Evolutionary conservation across 257 asterid species (phyloP), one percentile per base, ranked within the genome.

Genomic region (Hygrophila difformis): DNA sequence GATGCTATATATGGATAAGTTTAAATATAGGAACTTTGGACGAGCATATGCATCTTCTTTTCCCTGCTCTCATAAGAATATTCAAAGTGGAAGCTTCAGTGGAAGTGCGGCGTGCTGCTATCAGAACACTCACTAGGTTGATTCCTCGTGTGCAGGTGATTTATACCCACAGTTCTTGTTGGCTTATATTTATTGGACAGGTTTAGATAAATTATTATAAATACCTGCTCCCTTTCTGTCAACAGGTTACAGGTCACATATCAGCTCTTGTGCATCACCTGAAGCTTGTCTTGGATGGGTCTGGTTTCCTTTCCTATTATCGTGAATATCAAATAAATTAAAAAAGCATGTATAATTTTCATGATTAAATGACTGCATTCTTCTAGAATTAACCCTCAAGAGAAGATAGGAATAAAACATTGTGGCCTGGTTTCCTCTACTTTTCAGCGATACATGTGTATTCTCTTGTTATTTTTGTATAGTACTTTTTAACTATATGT

Each of bases 101-200:
- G 54, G 94, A 85, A 60, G 92, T 91, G 63, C 78, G 92, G 47
- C 80, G 93, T 49, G 92, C 92, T 62, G 94, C 96, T 39, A 86
- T 79, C 16, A 68, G 73, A n/a, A n/a, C n/a, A n/a, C n/a, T n/a
- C n/a, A n/a, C n/a, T n/a, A n/a, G n/a, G 60, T 56, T 91, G 74
- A 91, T 91, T 64, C 98, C 95, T 64, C 78, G 96, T 6, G 96
- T 91, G 50, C 94, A 91, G 94, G 98, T 89, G n/a, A n/a, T n/a
- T n/a, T n/a, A n/a, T n/a, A n/a, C n/a, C n/a, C n/a, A n/a, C n/a
- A n/a, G n/a, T n/a, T n/a, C n/a, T n/a, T n/a, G n/a, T n/a, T n/a
- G n/a, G n/a, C n/a, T n/a, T n/a, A n/a, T n/a, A n/a, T n/a, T n/a
- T n/a, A n/a, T n/a, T n/a, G n/a, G n/a, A n/a, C n/a, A n/a, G n/a